Evolutionary conservation across 768 basidiomycete genomes (phyloP).

Genomic region (Leccinum longicurvipes): DNA sequence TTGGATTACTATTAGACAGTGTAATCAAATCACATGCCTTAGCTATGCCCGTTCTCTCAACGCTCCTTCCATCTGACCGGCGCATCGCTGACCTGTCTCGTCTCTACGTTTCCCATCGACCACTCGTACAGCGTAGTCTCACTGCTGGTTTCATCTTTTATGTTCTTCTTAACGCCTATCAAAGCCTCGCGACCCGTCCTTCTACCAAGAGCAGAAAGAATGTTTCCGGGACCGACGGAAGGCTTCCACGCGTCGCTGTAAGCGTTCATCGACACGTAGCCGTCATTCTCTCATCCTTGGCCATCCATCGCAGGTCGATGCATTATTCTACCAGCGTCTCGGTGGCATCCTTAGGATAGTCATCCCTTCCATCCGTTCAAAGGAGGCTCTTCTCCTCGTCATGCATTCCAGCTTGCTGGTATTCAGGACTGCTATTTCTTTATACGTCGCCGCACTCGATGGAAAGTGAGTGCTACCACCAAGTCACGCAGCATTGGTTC

Average conservation of each 20-base stretch:
- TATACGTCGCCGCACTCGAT: slow-evolving; percentile 93
- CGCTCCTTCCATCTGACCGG: slow-evolving; percentile 31
- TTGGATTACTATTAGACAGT: background rate
- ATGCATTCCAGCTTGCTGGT: slow-evolving; percentile 90
- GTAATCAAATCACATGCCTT: slow-evolving; percentile 13
- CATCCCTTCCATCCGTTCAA: slow-evolving; percentile 79
- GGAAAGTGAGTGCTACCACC: slow-evolving; percentile 63
- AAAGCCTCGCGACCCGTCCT: slow-evolving; percentile 49
- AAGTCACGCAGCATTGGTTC: background rate
- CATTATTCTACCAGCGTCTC: slow-evolving; percentile 82
- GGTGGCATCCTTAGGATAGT: slow-evolving; percentile 78
- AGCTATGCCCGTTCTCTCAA: slow-evolving; percentile 31
- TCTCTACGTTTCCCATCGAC: slow-evolving; percentile 63
- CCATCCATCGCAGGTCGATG: slow-evolving; percentile 64
- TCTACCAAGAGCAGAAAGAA: slow-evolving; percentile 11
- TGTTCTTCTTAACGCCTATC: slow-evolving; percentile 61
- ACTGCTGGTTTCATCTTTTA: slow-evolving; percentile 70
- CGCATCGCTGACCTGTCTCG: slow-evolving; percentile 43
- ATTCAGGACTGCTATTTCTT: slow-evolving; percentile 84
- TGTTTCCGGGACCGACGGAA: slow-evolving; percentile 33
- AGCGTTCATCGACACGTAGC: slow-evolving; percentile 20
- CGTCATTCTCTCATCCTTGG: background rate
- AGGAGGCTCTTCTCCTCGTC: slow-evolving; percentile 81
- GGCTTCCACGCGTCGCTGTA: slow-evolving; percentile 65
- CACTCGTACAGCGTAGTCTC: slow-evolving; percentile 66